Evolutionary conservation across 2,329 filamentous ascomycete species (phyloP), one percentile per base, ranked within the genome.

Genomic region (Trichoderma hamatum): DNA sequence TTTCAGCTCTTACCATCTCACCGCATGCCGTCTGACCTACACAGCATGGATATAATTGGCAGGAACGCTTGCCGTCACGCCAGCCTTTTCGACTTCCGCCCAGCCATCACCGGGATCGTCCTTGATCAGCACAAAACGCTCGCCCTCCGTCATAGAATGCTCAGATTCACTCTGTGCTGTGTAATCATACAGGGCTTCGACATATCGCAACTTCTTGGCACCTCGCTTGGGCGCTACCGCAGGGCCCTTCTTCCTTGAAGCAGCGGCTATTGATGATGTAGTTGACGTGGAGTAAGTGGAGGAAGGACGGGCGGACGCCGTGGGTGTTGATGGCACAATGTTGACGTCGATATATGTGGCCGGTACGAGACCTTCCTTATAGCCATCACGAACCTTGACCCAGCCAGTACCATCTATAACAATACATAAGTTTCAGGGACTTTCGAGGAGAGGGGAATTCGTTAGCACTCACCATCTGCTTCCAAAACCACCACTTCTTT

Each of bases 61-160:
- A 56, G 96, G 96, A 66, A 99, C 96, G 78, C 94, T 97, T 77
- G 90, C 94, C 60, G 90, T 93, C 51, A 89, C 84, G 1, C 94
- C 94, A 21, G 93, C 94, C 80, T 93, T 94, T 82, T 98, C 96
- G 21, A 99, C 96, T 82, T 98, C 96, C 32, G 90, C 93, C 96
- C 96, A 99, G 0, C 96, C 96, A 82, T 98, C 96, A 1, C 96
- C 96, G 0, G 90, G 87, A 77, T 98, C 95, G 68, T 92, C 90
- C 75, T 90, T 94, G 71, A 97, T 89, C 36, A 99, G 84, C 49
- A 99, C 94, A 75, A 99, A 96, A 63, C 90, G 87, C 80, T 99
- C 96, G 0, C 96, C 96, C 80, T 97, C 95, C 0, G 79, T 78
- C 93, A 99, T 99, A 75, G 86, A 93, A 79, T 95, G 94, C 81